phyloP scores from a whole-genome alignment of 2,329 filamentous ascomycete species.

The Pseudogymnoascus sp. region DNA sequence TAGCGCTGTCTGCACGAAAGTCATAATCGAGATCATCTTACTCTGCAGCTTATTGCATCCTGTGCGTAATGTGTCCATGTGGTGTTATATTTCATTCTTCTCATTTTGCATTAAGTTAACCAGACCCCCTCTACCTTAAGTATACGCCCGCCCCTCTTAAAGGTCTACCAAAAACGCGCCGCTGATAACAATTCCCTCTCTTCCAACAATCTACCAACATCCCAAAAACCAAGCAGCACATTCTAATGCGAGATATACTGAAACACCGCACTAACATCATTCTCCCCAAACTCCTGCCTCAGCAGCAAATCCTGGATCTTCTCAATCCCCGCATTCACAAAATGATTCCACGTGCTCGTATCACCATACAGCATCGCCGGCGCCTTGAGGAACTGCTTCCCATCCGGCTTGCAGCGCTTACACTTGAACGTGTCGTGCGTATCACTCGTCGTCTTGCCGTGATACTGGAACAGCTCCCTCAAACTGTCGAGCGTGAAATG shows the following conservation, averaged over 20 bases:
- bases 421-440: slow-evolving; percentile 99
- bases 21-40: neutral
- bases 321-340: slow-evolving; percentile 70
- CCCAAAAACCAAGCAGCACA: neutral
- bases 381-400: slow-evolving; percentile 79
- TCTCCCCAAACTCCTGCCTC: slow-evolving; percentile 71
- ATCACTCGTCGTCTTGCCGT: slow-evolving; percentile 74
- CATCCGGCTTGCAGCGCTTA: slow-evolving; percentile 84
- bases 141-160: neutral
- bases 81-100: neutral
- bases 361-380: slow-evolving; percentile 95
- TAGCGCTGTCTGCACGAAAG: neutral
- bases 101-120: slow-evolving; percentile 3
- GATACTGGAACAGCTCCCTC: slow-evolving; percentile 89
- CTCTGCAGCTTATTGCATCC: neutral
- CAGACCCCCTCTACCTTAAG: neutral
- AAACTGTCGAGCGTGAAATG: slow-evolving; percentile 91
- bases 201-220: neutral
- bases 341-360: slow-evolving; percentile 99
- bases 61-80: neutral
- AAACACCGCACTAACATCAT: slow-evolving; percentile 86
- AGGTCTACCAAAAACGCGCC: neutral
- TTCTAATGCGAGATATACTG: slow-evolving; percentile 89
- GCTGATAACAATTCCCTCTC: neutral
- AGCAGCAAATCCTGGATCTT: slow-evolving; percentile 86